Conservation (phyloP, 148 eudicot genomes). For the Euryodendron excelsum region DNA sequence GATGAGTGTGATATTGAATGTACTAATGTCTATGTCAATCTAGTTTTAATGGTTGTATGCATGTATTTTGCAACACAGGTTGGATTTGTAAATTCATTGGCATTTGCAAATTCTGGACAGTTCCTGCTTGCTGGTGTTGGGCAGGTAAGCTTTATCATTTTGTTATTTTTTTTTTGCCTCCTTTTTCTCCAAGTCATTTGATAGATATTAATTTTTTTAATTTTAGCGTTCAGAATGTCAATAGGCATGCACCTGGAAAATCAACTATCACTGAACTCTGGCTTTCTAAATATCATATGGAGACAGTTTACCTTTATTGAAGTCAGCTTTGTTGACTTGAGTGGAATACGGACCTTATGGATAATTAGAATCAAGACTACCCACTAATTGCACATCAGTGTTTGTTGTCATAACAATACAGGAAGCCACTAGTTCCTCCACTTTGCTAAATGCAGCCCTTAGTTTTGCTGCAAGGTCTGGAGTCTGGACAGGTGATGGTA, state of each 20-base stretch:
- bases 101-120: slow-evolving; percentile 88
- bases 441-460: too few relatives aligned
- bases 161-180: neutral
- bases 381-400: neutral
- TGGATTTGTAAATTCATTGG: slow-evolving; percentile 87
- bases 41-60: slow-evolving; percentile 7
- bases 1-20: neutral
- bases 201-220: neutral
- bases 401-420: neutral
- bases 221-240: neutral
- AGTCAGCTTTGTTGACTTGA: neutral
- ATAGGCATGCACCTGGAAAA: neutral
- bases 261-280: neutral
- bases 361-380: neutral
- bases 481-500: neutral
- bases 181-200: neutral
- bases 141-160: slow-evolving; percentile 50
- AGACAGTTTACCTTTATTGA: neutral
- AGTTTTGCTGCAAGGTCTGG: neutral
- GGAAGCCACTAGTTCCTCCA: neutral
- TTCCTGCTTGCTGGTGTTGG: slow-evolving; percentile 95
- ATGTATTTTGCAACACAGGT: slow-evolving; percentile 37
- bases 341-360: neutral
- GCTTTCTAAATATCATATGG: neutral
- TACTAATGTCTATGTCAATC: neutral